Evolutionary conservation across 805 yeast genomes (phyloP).

Genomic region (Torulaspora microellipsoides): DNA sequence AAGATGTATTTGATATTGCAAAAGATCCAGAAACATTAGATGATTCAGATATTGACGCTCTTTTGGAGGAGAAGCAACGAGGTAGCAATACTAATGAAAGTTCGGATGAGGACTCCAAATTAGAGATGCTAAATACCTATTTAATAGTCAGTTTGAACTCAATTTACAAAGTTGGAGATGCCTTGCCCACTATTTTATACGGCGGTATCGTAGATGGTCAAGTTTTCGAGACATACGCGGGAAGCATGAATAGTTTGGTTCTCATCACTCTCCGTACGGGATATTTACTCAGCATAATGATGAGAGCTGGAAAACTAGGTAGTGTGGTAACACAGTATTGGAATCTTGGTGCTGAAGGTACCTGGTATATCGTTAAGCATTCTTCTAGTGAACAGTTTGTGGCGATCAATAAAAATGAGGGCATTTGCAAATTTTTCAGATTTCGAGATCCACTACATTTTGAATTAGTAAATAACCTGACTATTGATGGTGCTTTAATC

Average conservation of each 20-base stretch:
- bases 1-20: conserved; percentile 8
- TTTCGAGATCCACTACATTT: conserved; percentile 16
- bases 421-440: conserved; percentile 23
- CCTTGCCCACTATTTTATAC: conserved; percentile 6
- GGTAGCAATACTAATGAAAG: background rate
- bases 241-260: conserved; percentile 7
- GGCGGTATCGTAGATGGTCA: conserved; percentile 21
- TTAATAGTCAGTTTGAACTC: conserved; percentile 16
- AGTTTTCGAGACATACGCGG: conserved; percentile 6
- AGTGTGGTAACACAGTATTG: conserved; percentile 21
- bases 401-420: conserved; percentile 11
- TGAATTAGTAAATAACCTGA: conserved; percentile 21
- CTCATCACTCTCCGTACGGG: conserved; percentile 19
- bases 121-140: conserved; percentile 1
- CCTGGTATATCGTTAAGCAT: conserved; percentile 20
- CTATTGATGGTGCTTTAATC: conserved; percentile 17
- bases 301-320: conserved; percentile 2
- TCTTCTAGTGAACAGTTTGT: conserved; percentile 15
- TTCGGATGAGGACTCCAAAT: background rate
- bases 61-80: conserved; percentile 8
- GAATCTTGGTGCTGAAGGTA: conserved; percentile 15
- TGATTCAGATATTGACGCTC: conserved; percentile 27
- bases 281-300: conserved; percentile 12
- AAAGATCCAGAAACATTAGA: conserved; percentile 28
- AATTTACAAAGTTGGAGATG: conserved; percentile 14